Conservation (phyloP, 371 early-diverging fungal species). For the Edhazardia aedis region DNA sequence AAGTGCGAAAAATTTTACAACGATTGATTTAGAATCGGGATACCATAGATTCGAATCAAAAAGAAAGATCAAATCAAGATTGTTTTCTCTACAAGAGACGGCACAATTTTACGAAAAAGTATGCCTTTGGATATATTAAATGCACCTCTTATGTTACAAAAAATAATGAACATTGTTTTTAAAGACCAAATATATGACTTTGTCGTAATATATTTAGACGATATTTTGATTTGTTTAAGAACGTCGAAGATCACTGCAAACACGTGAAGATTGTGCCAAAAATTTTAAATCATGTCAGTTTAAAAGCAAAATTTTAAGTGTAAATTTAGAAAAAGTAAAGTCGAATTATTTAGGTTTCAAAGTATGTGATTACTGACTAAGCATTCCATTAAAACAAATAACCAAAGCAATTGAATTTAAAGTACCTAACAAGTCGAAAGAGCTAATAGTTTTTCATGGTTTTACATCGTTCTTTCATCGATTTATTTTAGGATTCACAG, state of each 20-base stretch:
- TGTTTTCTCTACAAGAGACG: conserved; percentile 2
- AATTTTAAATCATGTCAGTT: not conserved
- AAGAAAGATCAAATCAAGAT: conserved; percentile 9
- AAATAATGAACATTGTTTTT: not conserved
- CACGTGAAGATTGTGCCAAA: not conserved
- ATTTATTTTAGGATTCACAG: not conserved
- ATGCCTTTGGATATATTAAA: conserved; percentile 3
- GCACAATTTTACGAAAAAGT: not conserved
- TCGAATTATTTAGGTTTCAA: not conserved
- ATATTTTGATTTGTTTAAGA: not conserved
- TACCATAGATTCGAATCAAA: conserved; percentile 6
- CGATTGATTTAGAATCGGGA: conserved; percentile 7
- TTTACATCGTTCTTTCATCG: not conserved
- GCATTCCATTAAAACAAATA: not conserved
- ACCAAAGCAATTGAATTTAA: not conserved
- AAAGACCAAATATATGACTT: not conserved
- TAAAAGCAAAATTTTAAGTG: not conserved
- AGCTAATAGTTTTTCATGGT: not conserved
- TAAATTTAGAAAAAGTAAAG: not conserved
- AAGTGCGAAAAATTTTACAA: conserved; percentile 1
- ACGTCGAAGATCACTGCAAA: not conserved
- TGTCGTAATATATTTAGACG: not conserved
- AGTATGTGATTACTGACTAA: not conserved
- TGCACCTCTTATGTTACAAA: not conserved
- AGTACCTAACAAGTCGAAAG: not conserved